Conservation (phyloP, 176 grass and related monocot genomes). For the Chrysopogon serrulatus region DNA sequence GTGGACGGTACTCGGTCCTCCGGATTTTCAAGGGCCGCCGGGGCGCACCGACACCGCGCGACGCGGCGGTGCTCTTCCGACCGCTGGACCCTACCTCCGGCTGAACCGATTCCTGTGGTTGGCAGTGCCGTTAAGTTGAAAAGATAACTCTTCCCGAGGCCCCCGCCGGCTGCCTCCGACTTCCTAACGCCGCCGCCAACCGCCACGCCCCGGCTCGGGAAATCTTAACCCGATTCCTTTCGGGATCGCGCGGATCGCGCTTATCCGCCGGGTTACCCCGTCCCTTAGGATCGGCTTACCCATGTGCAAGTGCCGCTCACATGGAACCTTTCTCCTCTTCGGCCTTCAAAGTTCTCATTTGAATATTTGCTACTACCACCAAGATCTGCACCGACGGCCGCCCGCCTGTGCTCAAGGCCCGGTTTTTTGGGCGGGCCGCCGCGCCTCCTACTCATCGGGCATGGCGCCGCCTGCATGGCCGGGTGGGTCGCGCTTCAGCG, state of each 20-base stretch:
- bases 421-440: too few relatives aligned
- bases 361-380: constrained; percentile 69
- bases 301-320: constrained; percentile 65
- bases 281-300: constrained; percentile 32
- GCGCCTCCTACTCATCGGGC: too few relatives aligned
- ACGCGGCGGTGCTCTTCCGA: constrained; percentile 65
- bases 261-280: too few relatives aligned
- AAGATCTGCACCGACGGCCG: constrained; percentile 60
- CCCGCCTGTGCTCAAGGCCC: too few relatives aligned
- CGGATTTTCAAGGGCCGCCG: constrained; percentile 18
- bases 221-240: too few relatives aligned
- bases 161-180: constrained; percentile 37
- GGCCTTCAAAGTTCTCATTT: constrained; percentile 73
- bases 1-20: constrained; percentile 27
- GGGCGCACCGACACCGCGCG: too few relatives aligned
- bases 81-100: constrained; percentile 70
- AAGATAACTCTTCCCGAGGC: constrained; percentile 71
- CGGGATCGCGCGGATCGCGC: too few relatives aligned
- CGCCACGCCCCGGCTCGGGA: too few relatives aligned
- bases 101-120: constrained; percentile 62
- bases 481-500: constrained; percentile 54
- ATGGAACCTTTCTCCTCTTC: constrained; percentile 85
- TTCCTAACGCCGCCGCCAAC: too few relatives aligned
- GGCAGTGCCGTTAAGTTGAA: constrained; percentile 71
- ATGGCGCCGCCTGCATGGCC: too few relatives aligned